Conservation (phyloP, 2,329 filamentous ascomycete species). For the Fusarium sp. region DNA sequence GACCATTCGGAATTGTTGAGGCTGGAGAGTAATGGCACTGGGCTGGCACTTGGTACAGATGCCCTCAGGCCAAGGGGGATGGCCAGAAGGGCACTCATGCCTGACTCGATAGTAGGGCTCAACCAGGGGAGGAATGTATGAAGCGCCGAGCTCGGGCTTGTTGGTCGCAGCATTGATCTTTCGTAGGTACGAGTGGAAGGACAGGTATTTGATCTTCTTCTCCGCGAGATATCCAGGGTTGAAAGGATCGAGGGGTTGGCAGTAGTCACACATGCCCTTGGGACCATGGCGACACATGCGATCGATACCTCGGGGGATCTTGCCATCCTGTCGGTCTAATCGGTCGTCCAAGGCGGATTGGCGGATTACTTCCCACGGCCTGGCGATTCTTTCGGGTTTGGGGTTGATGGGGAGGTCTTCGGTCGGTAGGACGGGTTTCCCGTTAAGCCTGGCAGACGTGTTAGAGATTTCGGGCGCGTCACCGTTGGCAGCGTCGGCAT, state of each 20-base stretch:
- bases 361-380: slow-evolving; percentile 84
- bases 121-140: slow-evolving; percentile 93
- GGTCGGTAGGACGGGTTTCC: slow-evolving; percentile 75
- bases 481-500: slow-evolving; percentile 57
- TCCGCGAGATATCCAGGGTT: slow-evolving; percentile 88
- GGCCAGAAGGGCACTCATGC: slow-evolving; percentile 89
- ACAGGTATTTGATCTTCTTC: slow-evolving; percentile 98
- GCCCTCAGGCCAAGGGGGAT: slow-evolving; percentile 92
- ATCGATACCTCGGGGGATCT: slow-evolving; percentile 81
- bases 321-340: slow-evolving; percentile 89
- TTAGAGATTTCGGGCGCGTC: slow-evolving; percentile 46
- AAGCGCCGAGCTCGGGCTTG: slow-evolving; percentile 91
- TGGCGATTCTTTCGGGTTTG: slow-evolving; percentile 68
- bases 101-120: slow-evolving; percentile 94
- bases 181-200: slow-evolving; percentile 92
- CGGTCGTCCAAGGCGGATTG: slow-evolving; percentile 89
- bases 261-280: slow-evolving; percentile 99
- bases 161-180: slow-evolving; percentile 98
- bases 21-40: slow-evolving; percentile 93
- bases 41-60: slow-evolving; percentile 99
- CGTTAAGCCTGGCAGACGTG: slow-evolving; percentile 78
- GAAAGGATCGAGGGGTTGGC: slow-evolving; percentile 96
- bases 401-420: slow-evolving; percentile 75
- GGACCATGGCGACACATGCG: slow-evolving; percentile 96
- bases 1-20: slow-evolving; percentile 94